A percentile compares a stretch with the other conserved stretches of the same genome.
phyloP scores from a whole-genome alignment of 352 stramenopile genomes.

The Peronospora destructor region DNA sequence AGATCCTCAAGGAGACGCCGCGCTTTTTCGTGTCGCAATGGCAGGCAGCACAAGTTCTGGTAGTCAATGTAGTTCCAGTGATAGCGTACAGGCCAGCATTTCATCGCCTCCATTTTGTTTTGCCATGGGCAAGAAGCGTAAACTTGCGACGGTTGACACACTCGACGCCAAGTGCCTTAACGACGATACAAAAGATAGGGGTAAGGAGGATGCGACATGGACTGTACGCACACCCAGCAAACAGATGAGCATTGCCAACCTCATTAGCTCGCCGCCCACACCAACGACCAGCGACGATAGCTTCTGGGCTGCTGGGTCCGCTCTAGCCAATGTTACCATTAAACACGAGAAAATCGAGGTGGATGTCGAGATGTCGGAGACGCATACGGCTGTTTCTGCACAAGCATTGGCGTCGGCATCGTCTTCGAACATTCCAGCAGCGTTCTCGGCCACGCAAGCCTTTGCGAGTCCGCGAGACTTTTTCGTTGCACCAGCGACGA shows the following conservation, averaged over 20 bases:
- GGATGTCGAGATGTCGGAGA: conserved; percentile 10
- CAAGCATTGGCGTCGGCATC: conserved; percentile 8
- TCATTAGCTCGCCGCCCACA: conserved; percentile 31
- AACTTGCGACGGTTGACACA: background rate
- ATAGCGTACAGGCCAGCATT: conserved; percentile 7
- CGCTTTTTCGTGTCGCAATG: background rate
- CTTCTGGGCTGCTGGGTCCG: conserved; percentile 20
- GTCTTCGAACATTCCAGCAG: conserved; percentile 34
- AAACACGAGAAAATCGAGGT: conserved; percentile 23
- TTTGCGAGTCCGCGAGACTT: conserved; percentile 42
- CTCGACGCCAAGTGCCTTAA: conserved; percentile 4
- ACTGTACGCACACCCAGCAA: conserved; percentile 13
- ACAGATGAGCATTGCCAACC: conserved; percentile 37
- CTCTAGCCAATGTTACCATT: conserved; percentile 21
- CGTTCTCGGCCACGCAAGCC: conserved; percentile 36
- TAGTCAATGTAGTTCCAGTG: conserved; percentile 15
- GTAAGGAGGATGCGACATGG: conserved; percentile 13
- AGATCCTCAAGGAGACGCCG: conserved; percentile 24
- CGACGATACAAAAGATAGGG: conserved; percentile 13
- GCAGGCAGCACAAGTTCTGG: conserved; percentile 11
- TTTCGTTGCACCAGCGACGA: conserved; percentile 26
- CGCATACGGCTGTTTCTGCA: background rate
- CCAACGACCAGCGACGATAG: conserved; percentile 24
- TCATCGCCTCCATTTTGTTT: conserved; percentile 11
- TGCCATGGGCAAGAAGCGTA: conserved; percentile 23